Percentiles rank a stretch among this genome's conserved stretches.
Conservation (phyloP, 2,329 filamentous ascomycete species). For the Anisogramma anomala region DNA sequence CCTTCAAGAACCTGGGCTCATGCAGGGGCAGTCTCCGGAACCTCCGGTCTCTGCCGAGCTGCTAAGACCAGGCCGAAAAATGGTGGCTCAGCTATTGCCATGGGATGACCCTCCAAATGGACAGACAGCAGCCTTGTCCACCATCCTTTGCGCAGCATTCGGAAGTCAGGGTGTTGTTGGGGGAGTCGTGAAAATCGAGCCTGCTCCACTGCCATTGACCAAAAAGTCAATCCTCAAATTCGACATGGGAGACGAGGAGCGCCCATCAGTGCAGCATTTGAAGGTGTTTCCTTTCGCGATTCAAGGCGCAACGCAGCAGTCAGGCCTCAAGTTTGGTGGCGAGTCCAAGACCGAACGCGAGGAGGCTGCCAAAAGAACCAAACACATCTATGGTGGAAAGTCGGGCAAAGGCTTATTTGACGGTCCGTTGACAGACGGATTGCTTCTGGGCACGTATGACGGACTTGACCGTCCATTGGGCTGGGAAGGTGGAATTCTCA, state of each 20-base stretch:
- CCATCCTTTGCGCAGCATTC: conserved; percentile 61
- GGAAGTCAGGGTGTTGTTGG: conserved; percentile 65
- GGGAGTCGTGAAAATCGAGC: conserved; percentile 76
- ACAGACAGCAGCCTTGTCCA: conserved; percentile 68
- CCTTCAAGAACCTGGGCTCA: conserved; percentile 58
- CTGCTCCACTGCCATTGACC: conserved; percentile 61
- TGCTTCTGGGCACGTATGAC: conserved; percentile 53
- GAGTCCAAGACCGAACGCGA: conserved; percentile 76
- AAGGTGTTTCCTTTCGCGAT: conserved; percentile 72
- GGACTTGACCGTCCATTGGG: conserved; percentile 43
- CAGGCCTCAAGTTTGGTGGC: conserved; percentile 74
- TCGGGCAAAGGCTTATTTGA: conserved; percentile 54
- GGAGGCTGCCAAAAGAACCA: conserved; percentile 60
- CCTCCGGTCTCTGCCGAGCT: conserved; percentile 45
- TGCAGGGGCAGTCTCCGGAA: conserved; percentile 55
- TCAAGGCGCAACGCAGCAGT: conserved; percentile 40
- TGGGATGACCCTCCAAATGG: conserved; percentile 86
- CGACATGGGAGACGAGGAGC: conserved; percentile 27
- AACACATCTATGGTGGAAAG: conserved; percentile 55
- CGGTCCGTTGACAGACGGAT: conserved; percentile 81
- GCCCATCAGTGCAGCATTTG: conserved; percentile 36
- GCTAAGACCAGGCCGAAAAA: conserved; percentile 47
- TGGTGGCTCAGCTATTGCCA: conserved; percentile 62
- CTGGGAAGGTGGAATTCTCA: conserved; percentile 77
- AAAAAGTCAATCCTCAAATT: conserved; percentile 42